Conservation (phyloP, 1,139 yeast genomes). For the Blastobotrys raffinosifermentans region DNA sequence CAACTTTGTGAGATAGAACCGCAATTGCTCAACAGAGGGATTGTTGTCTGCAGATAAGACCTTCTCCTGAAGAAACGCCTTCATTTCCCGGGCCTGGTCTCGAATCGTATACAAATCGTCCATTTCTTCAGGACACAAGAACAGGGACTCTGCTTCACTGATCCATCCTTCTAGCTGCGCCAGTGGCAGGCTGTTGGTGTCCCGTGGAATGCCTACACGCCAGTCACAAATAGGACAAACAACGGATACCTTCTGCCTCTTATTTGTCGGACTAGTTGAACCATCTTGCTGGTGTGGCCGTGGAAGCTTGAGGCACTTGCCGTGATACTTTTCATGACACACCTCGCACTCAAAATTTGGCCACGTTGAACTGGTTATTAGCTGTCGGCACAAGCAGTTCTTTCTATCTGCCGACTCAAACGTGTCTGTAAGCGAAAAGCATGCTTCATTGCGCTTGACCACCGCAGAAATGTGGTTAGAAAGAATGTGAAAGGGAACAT, state of each 20-base stretch:
- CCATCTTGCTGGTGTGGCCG: constrained; percentile 15
- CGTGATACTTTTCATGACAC: constrained; percentile 81
- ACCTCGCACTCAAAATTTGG: constrained; percentile 72
- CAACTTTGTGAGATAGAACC: constrained; percentile 42
- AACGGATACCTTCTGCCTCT: neutral
- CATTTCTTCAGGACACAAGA: constrained; percentile 28
- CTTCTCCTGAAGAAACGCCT: constrained; percentile 21
- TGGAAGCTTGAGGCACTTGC: constrained; percentile 50
- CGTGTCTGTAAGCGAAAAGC: constrained; percentile 41
- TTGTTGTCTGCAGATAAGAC: constrained; percentile 18
- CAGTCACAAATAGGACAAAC: constrained; percentile 65
- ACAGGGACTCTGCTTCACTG: constrained; percentile 21
- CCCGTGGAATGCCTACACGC: constrained; percentile 32
- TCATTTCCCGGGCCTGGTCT: constrained; percentile 26
- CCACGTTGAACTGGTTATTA: constrained; percentile 56
- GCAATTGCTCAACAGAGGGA: constrained; percentile 29
- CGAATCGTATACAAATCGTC: constrained; percentile 33
- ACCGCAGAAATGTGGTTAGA: constrained; percentile 32
- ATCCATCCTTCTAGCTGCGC: constrained; percentile 33
- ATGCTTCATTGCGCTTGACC: constrained; percentile 34
- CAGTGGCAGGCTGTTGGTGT: constrained; percentile 32
- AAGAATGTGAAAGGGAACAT: constrained; percentile 32
- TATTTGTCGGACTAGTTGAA: no score
- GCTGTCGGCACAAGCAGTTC: constrained; percentile 58
- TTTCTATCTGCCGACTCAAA: constrained; percentile 16